Evolutionary conservation across 768 basidiomycete genomes (phyloP), one percentile per base, ranked within the genome.

Genomic region (Podaxis sp.): DNA sequence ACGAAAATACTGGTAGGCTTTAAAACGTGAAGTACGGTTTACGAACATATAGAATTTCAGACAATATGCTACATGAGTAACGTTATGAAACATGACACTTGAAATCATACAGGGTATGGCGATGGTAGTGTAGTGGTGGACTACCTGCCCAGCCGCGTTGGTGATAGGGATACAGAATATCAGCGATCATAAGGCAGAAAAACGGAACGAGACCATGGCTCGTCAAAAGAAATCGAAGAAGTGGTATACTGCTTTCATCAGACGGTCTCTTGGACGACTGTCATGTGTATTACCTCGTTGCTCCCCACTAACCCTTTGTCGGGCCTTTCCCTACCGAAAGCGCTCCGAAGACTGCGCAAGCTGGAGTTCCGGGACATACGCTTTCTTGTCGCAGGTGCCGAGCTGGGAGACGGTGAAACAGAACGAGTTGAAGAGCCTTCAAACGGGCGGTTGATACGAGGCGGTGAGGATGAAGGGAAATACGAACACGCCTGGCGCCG

Each of bases 271-370:
- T 75, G 76, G 29, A 79, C 75, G 43, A 80, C 75, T 1, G 79
- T 77, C 79, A 82, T 79, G 66, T 76, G 76, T 46, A 83, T 73
- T 58, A 73, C 70, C 65, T 79, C 76, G n/a, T 40, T 62, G 7
- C 57, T 55, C n/a, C 71, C 63, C 2, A 58, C 9, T 47, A 62
- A 62, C 33, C 43, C 66, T 25, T 68, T 60, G 22, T 65, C 64
- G 29, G 69, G 37, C 17, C 70, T 67, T 54, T 75, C 74, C 47
- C 65, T 61, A 38, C 72, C 73, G 65, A 70, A 67, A 41, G 57
- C 72, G 55, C 66, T 64, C 29, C 71, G 69, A 57, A 78, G 50
- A 41, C 68, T 71, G 17, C 63, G 71, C 36, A 76, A 55, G 55
- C 71, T 72, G 4, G 70, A 66, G 17, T 60, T 66, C 52, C 70